These are phyloP conservation scores for Myxozyma melibiosi DNA, from an alignment of 805 yeast species.

Conservation along the genomic window DNA sequence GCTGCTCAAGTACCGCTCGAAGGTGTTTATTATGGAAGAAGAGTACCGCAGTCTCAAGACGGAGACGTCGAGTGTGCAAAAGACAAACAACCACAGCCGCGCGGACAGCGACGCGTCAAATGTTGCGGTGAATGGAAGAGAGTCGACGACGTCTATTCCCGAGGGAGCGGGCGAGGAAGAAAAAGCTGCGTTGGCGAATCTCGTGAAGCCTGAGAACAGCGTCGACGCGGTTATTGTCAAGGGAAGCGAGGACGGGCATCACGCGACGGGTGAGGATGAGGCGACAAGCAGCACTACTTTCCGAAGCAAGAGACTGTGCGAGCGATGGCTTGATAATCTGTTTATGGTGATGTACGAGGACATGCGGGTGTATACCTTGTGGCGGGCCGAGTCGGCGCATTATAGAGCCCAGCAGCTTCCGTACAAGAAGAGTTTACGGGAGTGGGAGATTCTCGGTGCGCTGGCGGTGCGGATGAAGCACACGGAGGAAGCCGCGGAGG, in stretches of 20 bases:
- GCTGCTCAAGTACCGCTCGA: conserved; percentile 63
- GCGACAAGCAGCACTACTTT: conserved; percentile 31
- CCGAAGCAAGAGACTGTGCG: conserved; percentile 62
- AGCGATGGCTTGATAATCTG: conserved; percentile 76
- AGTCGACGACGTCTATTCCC: conserved; percentile 13
- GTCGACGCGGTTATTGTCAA: conserved; percentile 35
- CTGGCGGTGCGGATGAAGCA: conserved; percentile 86
- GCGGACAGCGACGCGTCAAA: conserved; percentile 30
- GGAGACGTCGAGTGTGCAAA: conserved; percentile 23
- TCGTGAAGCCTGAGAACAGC: conserved; percentile 33
- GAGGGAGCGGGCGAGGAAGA: conserved; percentile 33
- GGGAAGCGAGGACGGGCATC: conserved; percentile 26
- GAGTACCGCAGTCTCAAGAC: conserved; percentile 53
- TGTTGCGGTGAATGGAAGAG: conserved; percentile 31
- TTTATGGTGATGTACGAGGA: conserved; percentile 73
- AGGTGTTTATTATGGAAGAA: conserved; percentile 78
- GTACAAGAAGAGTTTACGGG: conserved; percentile 74
- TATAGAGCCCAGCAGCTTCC: conserved; percentile 84
- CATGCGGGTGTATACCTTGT: conserved; percentile 72
- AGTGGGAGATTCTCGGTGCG: conserved; percentile 90
- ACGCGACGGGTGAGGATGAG: conserved; percentile 13
- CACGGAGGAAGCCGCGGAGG: conserved; percentile 80
- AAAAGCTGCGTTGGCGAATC: conserved; percentile 7
- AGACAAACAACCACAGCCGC: conserved; percentile 19
- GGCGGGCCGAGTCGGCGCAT: conserved; percentile 90